Base-by-base conservation (phyloP, 163 green algal species). In the Dunaliella salina region DNA sequence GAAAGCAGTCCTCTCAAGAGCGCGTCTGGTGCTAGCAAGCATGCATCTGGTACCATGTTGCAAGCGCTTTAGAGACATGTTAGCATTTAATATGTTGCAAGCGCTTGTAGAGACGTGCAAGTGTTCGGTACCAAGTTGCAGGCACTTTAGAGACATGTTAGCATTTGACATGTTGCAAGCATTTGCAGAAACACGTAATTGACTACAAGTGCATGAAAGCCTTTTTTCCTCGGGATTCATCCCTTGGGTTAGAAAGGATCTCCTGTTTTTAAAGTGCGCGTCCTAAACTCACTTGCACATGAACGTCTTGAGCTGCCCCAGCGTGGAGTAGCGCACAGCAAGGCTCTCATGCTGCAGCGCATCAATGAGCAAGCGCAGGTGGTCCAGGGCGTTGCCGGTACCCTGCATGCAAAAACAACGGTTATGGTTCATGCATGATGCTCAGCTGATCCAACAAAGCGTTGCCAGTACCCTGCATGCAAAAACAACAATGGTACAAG, bases 281-380 rank as follows among this genome's bases (percentile, higher is more conserved):
- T 75, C 20, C 11, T 75, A 12, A 1, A 50, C 32, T 13, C 33
- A 45, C 79, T 80, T 85, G 59, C 86, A 80, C 82, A 97, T 88
- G 80, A 94, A 87, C 45, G 26, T 83, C 12, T 84, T 87, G 35
- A 97, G 89, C 89, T 96, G 91, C 45, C 89, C 87, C 29, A 93
- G 85, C 12, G 86, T 88, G 15, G 86, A 86, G 79, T 90, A 82
- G n/a, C 88, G 86, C 67, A 59, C 88, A 26, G 80, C 84, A 20
- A 88, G 63, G 59, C 81, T 87, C 69, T 94, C 90, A 80, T 95
- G 89, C 24, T 81, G 84, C 72, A 96, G 87, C 0, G 87, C 86
- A 18, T 86, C 81, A 17, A 95, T 84, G 50, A 96, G 88, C 75
- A 93, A 87, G 84, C 82, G 84, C 78, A 96, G 88, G 59, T 89